Base-by-base conservation (phyloP, 768 basidiomycete genomes). In the Podaxis pistillaris region DNA sequence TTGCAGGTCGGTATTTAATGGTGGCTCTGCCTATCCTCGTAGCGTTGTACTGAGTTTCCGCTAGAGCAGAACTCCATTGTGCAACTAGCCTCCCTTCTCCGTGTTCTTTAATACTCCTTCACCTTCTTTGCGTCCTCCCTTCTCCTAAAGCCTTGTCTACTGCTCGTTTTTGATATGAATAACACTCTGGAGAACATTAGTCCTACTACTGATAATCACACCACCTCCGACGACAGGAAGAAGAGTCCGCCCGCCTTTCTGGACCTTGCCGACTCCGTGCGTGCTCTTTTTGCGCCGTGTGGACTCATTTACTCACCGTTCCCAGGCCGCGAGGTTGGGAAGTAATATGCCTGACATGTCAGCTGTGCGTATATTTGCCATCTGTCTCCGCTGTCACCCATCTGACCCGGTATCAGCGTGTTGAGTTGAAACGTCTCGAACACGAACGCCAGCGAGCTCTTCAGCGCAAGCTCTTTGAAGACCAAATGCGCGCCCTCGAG, bases 401-500 rank as follows among this genome's bases (percentile, higher is more conserved):
- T 62, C 61, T 62, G 54, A 62, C 47, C 54, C 47, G 55, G 15
- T 33, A 47, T 36, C 60, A 67, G 66, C 91, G 92, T 69, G 89
- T 94, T 64, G 93, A 96, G 73, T 81, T 94, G 71, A 97, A 95
- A 74, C 90, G 94, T 68, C 77, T 91, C 66, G 89, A 95, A 74
- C 94, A 98, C 71, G 94, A 97, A 75, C 88, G 92, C 56, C 93
- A 95, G 76, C 93, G 95, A 65, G 78, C 78, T 41, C 73, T 92
- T 47, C 95, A 96, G 73, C 89, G 94, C 72, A 90, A 88, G 75
- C 76, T 93, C 69, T 98, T 98, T 74, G 96, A 98, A 76, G 93
- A 96, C 69, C 94, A 97, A 77, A 97, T 97, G 96, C 89, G 90
- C 60, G 87, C 83, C 58, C 84, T 98, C 66, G 95, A 98, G 77